A percentile compares a stretch with the other conserved stretches of the same genome.
phyloP scores from a whole-genome alignment of 192 early-diverging fungal genomes.

The Gorgonomyces haynaldii region DNA sequence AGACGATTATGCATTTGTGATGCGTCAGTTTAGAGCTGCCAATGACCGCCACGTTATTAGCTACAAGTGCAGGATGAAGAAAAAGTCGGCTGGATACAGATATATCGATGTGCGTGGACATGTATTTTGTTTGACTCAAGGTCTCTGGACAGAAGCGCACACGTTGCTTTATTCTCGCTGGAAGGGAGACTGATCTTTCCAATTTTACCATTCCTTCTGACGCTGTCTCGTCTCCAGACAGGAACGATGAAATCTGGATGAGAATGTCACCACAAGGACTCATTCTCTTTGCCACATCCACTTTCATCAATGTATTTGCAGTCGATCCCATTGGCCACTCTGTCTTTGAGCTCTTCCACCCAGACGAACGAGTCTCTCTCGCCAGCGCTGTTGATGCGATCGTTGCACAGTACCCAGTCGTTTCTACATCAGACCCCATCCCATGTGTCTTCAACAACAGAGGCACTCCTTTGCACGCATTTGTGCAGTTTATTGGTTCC shows the following conservation, averaged over 20 bases:
- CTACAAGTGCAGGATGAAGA: slow-evolving; percentile 49
- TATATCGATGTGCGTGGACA: slow-evolving; percentile 56
- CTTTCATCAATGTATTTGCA: slow-evolving; percentile 11
- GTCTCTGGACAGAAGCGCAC: slow-evolving; percentile 42
- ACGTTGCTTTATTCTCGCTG: slow-evolving; percentile 56
- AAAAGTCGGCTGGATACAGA: slow-evolving; percentile 45
- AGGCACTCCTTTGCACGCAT: too few species aligned
- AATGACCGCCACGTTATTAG: slow-evolving; percentile 35
- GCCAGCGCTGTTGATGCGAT: background rate
- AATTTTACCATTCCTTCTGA: slow-evolving; percentile 20
- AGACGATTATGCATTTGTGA: slow-evolving; percentile 51
- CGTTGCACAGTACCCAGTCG: too few species aligned
- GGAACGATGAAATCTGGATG: slow-evolving; percentile 40
- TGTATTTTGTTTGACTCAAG: slow-evolving; percentile 20
- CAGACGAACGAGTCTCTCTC: background rate
- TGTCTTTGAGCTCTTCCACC: background rate
- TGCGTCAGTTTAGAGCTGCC: slow-evolving; percentile 50
- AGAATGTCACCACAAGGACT: slow-evolving; percentile 50
- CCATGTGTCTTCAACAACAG: too few species aligned
- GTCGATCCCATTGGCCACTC: background rate
- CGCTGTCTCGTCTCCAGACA: slow-evolving; percentile 16
- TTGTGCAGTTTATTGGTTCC: too few species aligned
- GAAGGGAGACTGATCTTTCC: slow-evolving; percentile 37
- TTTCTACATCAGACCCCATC: too few species aligned
- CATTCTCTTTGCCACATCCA: slow-evolving; percentile 22